These are phyloP conservation scores for Pholiota molesta DNA, from an alignment of 768 basidiomycete genomes.

Conservation along the genomic window DNA sequence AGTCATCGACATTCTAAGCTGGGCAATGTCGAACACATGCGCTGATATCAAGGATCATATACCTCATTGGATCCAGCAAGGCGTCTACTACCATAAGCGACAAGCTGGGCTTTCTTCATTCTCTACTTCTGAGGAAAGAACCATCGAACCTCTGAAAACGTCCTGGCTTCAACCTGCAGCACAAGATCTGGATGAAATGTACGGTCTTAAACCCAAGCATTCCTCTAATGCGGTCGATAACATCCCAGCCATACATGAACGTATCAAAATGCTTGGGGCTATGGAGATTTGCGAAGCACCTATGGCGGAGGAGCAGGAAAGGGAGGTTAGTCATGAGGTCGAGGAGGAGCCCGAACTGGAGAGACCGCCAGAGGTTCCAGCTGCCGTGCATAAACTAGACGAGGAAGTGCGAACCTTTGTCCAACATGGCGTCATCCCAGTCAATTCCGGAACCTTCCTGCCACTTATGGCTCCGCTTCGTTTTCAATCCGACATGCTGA, in stretches of 20 bases:
- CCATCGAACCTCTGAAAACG: conserved; percentile 12
- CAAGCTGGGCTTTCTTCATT: conserved; percentile 20
- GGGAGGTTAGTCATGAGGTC: conserved; percentile 46
- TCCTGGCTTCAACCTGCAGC: conserved; percentile 45
- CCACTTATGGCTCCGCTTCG: conserved; percentile 21
- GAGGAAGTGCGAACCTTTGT: conserved; percentile 30
- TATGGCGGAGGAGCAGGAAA: conserved; percentile 53
- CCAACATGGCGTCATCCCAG: conserved; percentile 27
- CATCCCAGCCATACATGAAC: conserved; percentile 24
- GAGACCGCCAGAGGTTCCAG: conserved; percentile 31
- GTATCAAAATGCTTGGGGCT: conserved; percentile 29
- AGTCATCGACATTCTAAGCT: conserved; percentile 39
- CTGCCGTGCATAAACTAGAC: conserved; percentile 32
- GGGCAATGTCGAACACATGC: conserved; percentile 50
- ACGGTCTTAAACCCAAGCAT: conserved; percentile 16
- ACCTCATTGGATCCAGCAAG: conserved; percentile 47
- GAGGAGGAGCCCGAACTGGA: conserved; percentile 44
- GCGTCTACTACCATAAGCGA: conserved; percentile 32
- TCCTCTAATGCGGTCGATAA: conserved; percentile 1
- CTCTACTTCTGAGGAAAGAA: not conserved
- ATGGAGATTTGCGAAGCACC: conserved; percentile 16
- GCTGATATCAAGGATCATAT: conserved; percentile 39
- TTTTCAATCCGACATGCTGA: conserved; percentile 12
- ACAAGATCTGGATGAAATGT: conserved; percentile 37
- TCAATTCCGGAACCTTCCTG: conserved; percentile 21